phyloP scores from a whole-genome alignment of 768 basidiomycete genomes.

The Mycena floridula region DNA sequence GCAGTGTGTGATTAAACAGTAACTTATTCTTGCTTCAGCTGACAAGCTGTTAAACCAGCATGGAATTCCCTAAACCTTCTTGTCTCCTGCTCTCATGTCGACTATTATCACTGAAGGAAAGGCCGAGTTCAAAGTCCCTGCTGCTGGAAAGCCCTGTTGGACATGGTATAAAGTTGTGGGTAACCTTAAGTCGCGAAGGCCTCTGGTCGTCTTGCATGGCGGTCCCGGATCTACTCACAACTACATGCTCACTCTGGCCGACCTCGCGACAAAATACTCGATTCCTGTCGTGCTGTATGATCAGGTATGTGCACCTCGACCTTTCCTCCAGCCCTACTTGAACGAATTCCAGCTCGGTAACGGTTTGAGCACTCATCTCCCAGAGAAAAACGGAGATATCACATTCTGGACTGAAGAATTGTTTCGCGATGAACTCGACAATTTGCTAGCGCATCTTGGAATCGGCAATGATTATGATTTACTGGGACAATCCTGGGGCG shows the following conservation, averaged over 20 bases:
- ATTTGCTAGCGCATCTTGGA: slow-evolving; percentile 28
- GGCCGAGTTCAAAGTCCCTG: slow-evolving; percentile 18
- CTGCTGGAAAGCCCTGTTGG: slow-evolving; percentile 24
- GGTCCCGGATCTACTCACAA: slow-evolving; percentile 33
- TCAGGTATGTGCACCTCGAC: slow-evolving; percentile 36
- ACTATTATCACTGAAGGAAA: slow-evolving; percentile 20
- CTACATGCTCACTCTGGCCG: slow-evolving; percentile 28
- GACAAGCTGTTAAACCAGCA: too few relatives aligned
- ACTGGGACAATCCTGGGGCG: slow-evolving; percentile 38
- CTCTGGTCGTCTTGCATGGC: slow-evolving; percentile 37
- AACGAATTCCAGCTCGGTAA: too few relatives aligned
- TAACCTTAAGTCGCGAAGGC: slow-evolving; percentile 21
- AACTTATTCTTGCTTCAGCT: too few relatives aligned
- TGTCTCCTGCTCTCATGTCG: neutral
- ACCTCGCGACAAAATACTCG: slow-evolving; percentile 20
- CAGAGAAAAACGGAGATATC: slow-evolving; percentile 29
- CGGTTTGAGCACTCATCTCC: slow-evolving; percentile 37
- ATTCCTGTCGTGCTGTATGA: slow-evolving; percentile 41
- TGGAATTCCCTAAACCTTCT: too few relatives aligned
- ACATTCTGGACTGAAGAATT: slow-evolving; percentile 34
- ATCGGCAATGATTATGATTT: slow-evolving; percentile 29
- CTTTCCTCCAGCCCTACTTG: too few relatives aligned
- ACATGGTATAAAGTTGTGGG: slow-evolving; percentile 37
- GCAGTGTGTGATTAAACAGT: too few relatives aligned
- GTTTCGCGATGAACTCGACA: slow-evolving; percentile 34